Evolutionary conservation across 805 yeast genomes (phyloP).

Genomic region (Pichia ethanolica): DNA sequence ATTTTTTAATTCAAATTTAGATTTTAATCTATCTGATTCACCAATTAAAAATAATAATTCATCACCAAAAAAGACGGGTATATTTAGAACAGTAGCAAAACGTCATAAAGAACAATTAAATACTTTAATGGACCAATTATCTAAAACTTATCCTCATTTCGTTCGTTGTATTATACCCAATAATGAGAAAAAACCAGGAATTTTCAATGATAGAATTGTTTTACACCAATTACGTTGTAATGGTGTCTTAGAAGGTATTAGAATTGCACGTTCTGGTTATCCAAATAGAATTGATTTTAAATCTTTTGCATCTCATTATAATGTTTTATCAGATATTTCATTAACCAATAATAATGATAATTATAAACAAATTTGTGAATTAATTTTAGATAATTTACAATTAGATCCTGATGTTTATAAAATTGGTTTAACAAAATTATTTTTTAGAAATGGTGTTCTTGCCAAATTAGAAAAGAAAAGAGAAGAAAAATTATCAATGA

Average conservation of each 20-base stretch:
- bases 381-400: slow-evolving; percentile 54
- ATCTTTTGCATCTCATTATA: slow-evolving; percentile 71
- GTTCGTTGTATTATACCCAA: slow-evolving; percentile 95
- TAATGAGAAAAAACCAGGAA: slow-evolving; percentile 57
- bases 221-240: slow-evolving; percentile 88
- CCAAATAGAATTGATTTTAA: slow-evolving; percentile 86
- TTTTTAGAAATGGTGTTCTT: slow-evolving; percentile 69
- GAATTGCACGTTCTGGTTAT: slow-evolving; percentile 95
- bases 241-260: slow-evolving; percentile 96
- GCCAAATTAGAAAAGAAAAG: slow-evolving; percentile 74
- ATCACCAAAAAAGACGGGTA: slow-evolving; percentile 20
- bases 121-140: slow-evolving; percentile 62
- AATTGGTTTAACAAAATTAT: slow-evolving; percentile 65
- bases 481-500: slow-evolving; percentile 50
- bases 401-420: slow-evolving; percentile 55
- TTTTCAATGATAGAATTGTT: slow-evolving; percentile 69
- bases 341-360: slow-evolving; percentile 25
- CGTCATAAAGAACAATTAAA: slow-evolving; percentile 81
- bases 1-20: slow-evolving; percentile 35
- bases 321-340: slow-evolving; percentile 38
- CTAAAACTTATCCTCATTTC: slow-evolving; percentile 87
- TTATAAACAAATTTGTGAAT: slow-evolving; percentile 60
- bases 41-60: slow-evolving; percentile 18
- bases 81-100: slow-evolving; percentile 75
- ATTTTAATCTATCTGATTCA: slow-evolving; percentile 24